Evolutionary conservation across 306 rosid genomes (phyloP), one percentile per base, ranked within the genome.

Genomic region (Castanopsis chinensis): DNA sequence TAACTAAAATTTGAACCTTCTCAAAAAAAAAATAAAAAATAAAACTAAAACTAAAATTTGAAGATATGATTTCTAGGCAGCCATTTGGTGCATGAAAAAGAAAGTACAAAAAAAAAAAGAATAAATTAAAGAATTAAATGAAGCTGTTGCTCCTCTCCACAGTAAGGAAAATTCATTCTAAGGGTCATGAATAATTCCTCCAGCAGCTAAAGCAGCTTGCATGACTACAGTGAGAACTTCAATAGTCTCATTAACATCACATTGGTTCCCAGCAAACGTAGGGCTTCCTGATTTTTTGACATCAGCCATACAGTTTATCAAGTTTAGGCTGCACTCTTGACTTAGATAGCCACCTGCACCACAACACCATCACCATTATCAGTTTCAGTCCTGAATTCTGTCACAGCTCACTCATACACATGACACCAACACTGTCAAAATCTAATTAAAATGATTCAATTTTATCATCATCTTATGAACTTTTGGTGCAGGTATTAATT

Each of bases 171-270:
- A 18, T 9, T 12, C 79, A 33, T n/a, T 33, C 69, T 78, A 95
- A 21, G 99, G 98, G 80, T 90, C 91, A 72, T 93, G 99, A 67
- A 93, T 73, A 89, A 84, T 78, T 79, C 89, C 86, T 84, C 99
- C 98, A 20, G 99, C 99, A 15, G 91, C 80, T 49, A 95, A 83
- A 78, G 99, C 99, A 3, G 97, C 99, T 77, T 93, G 91, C 98
- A 95, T 95, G 19, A 90, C 97, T 18, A 81, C 61, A 23, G 92
- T 72, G 59, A 95, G 82, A 13, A 93, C 96, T 33, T 84, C 87
- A 59, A 91, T 83, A 15, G 93, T 98, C 45, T 89, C 96, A 64
- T 84, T 82, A 10, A 70, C 85, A 12, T 88, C 37, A 56, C 99
- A 95, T 28, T 78, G 88, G 90, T 88, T 95, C 25, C 93, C 98